phyloP scores from a whole-genome alignment of 2,329 filamentous ascomycete genomes.

The Fusarium sp. region DNA sequence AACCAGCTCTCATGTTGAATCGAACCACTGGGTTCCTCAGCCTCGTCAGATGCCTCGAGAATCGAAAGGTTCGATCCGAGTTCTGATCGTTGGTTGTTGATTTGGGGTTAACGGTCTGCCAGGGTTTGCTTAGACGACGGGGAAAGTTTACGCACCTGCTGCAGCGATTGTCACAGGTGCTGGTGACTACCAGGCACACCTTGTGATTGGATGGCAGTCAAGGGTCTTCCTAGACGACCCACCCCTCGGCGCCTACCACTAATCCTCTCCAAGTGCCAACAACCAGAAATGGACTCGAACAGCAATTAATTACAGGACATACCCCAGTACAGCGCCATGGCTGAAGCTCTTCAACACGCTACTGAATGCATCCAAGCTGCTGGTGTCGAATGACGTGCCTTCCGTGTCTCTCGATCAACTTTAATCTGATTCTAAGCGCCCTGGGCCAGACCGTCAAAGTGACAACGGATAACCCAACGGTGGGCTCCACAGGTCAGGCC shows the following conservation, averaged over 20 bases:
- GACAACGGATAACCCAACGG: background rate
- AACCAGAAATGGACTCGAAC: slow-evolving; percentile 7
- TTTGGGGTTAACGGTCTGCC: slow-evolving; percentile 10
- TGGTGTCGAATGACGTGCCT: slow-evolving; percentile 45
- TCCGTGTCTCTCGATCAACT: slow-evolving; percentile 23
- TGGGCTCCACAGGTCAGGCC: slow-evolving; percentile 33
- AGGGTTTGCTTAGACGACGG: slow-evolving; percentile 29
- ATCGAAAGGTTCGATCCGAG: slow-evolving; percentile 45
- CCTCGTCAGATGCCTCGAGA: slow-evolving; percentile 45
- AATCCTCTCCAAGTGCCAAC: slow-evolving; percentile 1
- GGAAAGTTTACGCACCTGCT: slow-evolving; percentile 37
- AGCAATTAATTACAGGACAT: background rate
- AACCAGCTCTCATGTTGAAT: slow-evolving; percentile 32
- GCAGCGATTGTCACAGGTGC: slow-evolving; percentile 42
- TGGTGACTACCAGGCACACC: slow-evolving; percentile 17
- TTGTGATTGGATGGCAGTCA: slow-evolving; percentile 22
- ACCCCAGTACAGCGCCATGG: slow-evolving; percentile 30
- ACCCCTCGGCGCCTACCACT: slow-evolving; percentile 32
- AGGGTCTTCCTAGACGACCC: slow-evolving; percentile 20
- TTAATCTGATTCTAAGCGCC: slow-evolving; percentile 42
- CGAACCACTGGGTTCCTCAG: slow-evolving; percentile 39
- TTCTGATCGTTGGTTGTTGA: slow-evolving; percentile 27
- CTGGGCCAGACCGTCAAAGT: slow-evolving; percentile 30
- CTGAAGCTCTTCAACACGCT: slow-evolving; percentile 8
- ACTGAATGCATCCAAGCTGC: slow-evolving; percentile 35